These are phyloP conservation scores for Penicillium waksmanii DNA, from an alignment of 495 filamentous ascomycete genomes.

Conservation along the genomic window DNA sequence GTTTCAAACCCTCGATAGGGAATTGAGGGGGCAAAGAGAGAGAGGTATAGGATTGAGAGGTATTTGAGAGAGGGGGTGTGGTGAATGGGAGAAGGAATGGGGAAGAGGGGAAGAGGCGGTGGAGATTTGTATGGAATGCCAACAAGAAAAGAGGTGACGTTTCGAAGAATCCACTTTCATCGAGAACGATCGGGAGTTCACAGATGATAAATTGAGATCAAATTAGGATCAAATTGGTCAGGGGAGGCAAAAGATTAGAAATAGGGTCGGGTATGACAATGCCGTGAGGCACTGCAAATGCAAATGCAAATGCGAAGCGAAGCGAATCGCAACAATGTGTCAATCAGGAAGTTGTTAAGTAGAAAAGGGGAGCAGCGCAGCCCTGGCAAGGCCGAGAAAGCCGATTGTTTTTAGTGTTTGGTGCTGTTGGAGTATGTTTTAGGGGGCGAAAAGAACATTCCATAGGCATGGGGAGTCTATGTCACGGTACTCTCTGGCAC, in stretches of 20 bases:
- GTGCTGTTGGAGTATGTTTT: background rate
- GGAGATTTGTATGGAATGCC: conserved; percentile 20
- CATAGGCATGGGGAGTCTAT: background rate
- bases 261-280: conserved; percentile 7
- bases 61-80: conserved; percentile 27
- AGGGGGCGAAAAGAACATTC: conserved; percentile 7
- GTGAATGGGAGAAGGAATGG: conserved; percentile 15
- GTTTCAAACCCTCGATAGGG: background rate
- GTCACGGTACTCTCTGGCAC: background rate
- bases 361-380: background rate
- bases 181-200: conserved; percentile 15
- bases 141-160: conserved; percentile 16
- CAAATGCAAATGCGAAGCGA: background rate
- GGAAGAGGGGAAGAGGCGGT: conserved; percentile 19
- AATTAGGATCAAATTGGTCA: background rate
- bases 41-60: conserved; percentile 16
- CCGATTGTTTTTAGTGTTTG: background rate
- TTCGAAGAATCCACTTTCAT: conserved; percentile 16
- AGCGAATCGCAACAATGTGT: background rate
- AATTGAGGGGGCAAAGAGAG: conserved; percentile 30
- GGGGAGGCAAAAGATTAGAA: conserved; percentile 2
- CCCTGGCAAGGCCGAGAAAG: background rate
- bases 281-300: background rate
- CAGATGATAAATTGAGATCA: conserved; percentile 7
- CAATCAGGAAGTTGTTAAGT: background rate